phyloP scores from a whole-genome alignment of 345 rosid species.

The Turnera subulata region DNA sequence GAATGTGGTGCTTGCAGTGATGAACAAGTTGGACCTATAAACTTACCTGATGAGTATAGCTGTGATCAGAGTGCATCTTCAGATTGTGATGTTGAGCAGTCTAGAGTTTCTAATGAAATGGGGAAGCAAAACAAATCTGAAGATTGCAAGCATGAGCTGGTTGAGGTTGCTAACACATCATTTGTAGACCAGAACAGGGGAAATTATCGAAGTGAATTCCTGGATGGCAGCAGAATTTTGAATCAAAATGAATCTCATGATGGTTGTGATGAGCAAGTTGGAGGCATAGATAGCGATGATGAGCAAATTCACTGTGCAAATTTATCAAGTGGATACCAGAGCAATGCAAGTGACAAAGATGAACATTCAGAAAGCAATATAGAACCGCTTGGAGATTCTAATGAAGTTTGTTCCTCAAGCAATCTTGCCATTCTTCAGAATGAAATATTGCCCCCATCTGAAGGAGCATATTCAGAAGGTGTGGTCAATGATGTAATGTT shows the following conservation, averaged over 20 bases:
- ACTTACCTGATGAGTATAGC: not conserved
- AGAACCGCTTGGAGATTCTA: not conserved
- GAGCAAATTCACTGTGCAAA: not conserved
- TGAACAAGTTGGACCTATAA: not conserved
- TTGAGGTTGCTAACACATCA: not conserved
- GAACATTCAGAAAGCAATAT: not conserved
- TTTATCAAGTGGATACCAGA: not conserved
- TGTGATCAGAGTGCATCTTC: not conserved
- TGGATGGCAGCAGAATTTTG: not conserved
- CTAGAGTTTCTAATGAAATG: not conserved
- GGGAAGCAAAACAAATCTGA: not conserved
- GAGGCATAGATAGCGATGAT: not conserved
- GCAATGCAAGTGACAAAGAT: not conserved
- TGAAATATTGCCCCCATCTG: constrained; percentile 19
- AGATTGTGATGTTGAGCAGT: constrained; percentile 2
- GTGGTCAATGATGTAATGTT: constrained; percentile 21
- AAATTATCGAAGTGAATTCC: not conserved
- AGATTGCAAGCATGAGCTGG: not conserved
- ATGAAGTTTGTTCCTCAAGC: constrained; percentile 1
- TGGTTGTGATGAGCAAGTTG: not conserved
- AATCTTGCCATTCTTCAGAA: constrained; percentile 17
- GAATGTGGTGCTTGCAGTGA: not conserved
- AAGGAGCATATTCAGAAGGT: constrained; percentile 15
- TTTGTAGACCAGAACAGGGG: not conserved
- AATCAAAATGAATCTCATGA: not conserved